Conservation (phyloP, 805 yeast species). For the Kodamaea fukazawae region DNA sequence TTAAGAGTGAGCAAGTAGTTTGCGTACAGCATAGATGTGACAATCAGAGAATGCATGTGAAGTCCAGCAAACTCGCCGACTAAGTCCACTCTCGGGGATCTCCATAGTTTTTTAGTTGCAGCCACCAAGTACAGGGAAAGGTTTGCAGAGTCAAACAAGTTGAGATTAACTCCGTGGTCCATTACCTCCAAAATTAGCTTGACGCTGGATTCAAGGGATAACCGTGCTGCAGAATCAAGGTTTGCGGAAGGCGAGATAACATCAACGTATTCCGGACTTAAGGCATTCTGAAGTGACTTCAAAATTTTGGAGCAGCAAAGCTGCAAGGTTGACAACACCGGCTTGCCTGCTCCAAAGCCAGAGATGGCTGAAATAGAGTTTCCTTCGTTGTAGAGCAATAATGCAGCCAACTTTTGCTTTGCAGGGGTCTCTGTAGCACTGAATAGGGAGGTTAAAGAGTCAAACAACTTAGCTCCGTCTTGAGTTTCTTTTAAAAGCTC, state of each 20-base stretch:
- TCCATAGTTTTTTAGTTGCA: neutral
- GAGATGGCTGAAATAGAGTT: no score
- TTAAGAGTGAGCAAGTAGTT: constrained; percentile 18
- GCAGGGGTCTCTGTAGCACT: no score
- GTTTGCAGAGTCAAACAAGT: constrained; percentile 9
- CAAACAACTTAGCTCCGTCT: no score
- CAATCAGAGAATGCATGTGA: constrained; percentile 22
- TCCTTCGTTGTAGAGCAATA: constrained; percentile 1
- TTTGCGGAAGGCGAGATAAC: no score
- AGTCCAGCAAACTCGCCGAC: constrained; percentile 18
- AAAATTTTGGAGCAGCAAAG: no score
- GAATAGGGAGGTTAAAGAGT: no score
- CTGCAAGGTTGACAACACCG: no score
- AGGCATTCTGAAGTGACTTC: no score
- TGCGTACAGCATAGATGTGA: constrained; percentile 14
- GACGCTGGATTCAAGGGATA: neutral
- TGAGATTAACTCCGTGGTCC: constrained; percentile 19
- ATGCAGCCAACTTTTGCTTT: constrained; percentile 1
- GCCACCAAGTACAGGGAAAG: neutral
- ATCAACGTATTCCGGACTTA: no score
- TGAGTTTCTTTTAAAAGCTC: no score
- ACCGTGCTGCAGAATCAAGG: no score
- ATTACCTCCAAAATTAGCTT: constrained; percentile 20
- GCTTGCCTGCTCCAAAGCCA: no score
- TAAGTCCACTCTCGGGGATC: constrained; percentile 12